Base-by-base conservation (phyloP, 2,329 filamentous ascomycete genomes). In the Stromatinia cepivora region DNA sequence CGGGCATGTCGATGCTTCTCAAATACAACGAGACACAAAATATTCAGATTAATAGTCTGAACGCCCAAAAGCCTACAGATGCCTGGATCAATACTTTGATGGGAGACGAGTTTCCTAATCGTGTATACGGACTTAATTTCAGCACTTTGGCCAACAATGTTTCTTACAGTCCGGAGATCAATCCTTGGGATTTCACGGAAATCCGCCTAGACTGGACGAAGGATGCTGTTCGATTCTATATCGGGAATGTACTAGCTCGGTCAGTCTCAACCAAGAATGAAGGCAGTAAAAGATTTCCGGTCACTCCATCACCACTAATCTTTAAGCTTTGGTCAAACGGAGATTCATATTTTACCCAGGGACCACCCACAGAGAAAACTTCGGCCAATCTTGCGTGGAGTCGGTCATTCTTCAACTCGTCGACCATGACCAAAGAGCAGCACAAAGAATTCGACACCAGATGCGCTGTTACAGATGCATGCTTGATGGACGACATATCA, bases 321-420 rank as follows among this genome's bases (percentile, higher is more conserved):
- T 79, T 83, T 73, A 81, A 82, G 73, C 83, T 63, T 72, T 84
- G 82, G 82, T 83, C 82, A 0, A 80, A 78, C 20, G 83, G 83
- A 13, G 81, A 84, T 70, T 71, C 73, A 20, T 80, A 79, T 71
- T 81, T 77, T 2, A 83, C 81, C 76, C 76, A 80, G 72, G 82
- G 82, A 6, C 83, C 83, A 11, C 82, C 82, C 3, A 59, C 48
- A 28, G 77, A 76, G 28, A 75, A 73, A 17, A 79, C 81, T 1
- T 72, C 76, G 25, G 82, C 82, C 8, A 80, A 81, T 36, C 73
- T 84, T 45, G 81, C 77, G 15, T 84, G 81, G 81, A 79, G 81
- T 22, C 79, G 82, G 28, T 76, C 81, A 48, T 84, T 84, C 73
- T 84, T 84, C 79, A 84, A 84, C 70, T 82, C 82, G 0, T 83